Base-by-base conservation (phyloP, 2,329 filamentous ascomycete species). In the Falciphora oryzae region DNA sequence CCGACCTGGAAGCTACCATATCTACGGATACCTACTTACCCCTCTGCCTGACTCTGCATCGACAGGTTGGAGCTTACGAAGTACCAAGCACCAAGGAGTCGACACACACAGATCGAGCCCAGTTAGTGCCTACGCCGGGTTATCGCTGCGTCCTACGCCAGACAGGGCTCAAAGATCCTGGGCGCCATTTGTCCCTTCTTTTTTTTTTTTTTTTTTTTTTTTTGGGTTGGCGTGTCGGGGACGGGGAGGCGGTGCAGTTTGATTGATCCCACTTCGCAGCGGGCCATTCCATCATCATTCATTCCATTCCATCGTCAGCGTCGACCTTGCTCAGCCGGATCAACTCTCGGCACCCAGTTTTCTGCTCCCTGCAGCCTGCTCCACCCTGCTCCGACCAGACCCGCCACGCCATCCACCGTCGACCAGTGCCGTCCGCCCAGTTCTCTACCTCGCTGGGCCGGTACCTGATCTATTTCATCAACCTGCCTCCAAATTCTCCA, bases 331-430 rank as follows among this genome's bases (percentile, higher is more conserved):
- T 44, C 38, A 44, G 16, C 44, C 44, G 22, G 44, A 53, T 53
- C n/a, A 53, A 53, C 44, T 53, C 44, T 53, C 44, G 44, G 44
- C 44, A 53, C 44, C 44, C 44, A 53, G 44, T 53, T 53, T 53
- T 53, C 38, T 50, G 38, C 18, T 50, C 38, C 44, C 44, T 53
- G 44, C 44, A 53, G 44, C 44, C 44, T 53, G 44, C 44, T 53
- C 44, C 44, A 53, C 44, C 35, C 35, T 50, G 16, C 16, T 50
- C 44, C 44, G 44, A 50, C 44, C 44, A 3, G 44, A 53, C 44
- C 44, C 44, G 44, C 44, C 44, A 53, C 44, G 22, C 22, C 44
- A 53, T 53, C 44, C 44, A 53, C 44, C 10, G 44, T 53, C 44
- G n/a, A 53, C 44, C 44, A 53, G 44, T 53, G 44, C 44, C 44